Evolutionary conservation across 2,329 filamentous ascomycete genomes (phyloP), one percentile per base, ranked within the genome.

Genomic region (Sclerotinia spermophila): DNA sequence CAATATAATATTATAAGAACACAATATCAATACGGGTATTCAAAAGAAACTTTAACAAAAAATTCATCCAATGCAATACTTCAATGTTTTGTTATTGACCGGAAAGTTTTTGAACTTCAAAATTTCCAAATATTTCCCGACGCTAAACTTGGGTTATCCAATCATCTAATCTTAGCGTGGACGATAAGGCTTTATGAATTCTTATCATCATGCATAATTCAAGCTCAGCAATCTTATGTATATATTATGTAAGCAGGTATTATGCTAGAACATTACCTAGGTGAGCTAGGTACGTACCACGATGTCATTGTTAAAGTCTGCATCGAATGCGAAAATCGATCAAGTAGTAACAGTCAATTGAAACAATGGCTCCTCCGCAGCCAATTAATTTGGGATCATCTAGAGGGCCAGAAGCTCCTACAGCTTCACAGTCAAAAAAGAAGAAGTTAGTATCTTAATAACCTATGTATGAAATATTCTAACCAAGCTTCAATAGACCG

Each of bases 401-500:
- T 56, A 33, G 67, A 61, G 55, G 45, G 64, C 58, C 3, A 42
- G 61, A 65, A 35, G 44, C 70, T 55, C 61, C 70, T 69, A 44
- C 70, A 72, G 69, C 64, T 71, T 68, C 70, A 33, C 69, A 55
- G 38, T 48, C 69, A 44, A 67, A 70, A 30, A 77, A 75, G 71
- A 78, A 73, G 51, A 77, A 75, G 76, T 77, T 24, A 60, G 74
- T 65, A n/a, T 17, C 56, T 27, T 24, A 27, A 56, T 65, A 60
- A 21, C n/a, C 4, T 21, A 33, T 24, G 13, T 27, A 33, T 19
- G 21, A 48, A 19, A 45, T 35, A 6, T 58, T 38, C 27, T 68
- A 68, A 58, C 19, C 35, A 35, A 65, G 24, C 59, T 53, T 69
- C 79, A 51, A 73, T 68, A 74, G 83, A 67, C 78, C 77, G 56